phyloP scores from a whole-genome alignment of 129 eudicot species.

The Escallonia rubra region DNA sequence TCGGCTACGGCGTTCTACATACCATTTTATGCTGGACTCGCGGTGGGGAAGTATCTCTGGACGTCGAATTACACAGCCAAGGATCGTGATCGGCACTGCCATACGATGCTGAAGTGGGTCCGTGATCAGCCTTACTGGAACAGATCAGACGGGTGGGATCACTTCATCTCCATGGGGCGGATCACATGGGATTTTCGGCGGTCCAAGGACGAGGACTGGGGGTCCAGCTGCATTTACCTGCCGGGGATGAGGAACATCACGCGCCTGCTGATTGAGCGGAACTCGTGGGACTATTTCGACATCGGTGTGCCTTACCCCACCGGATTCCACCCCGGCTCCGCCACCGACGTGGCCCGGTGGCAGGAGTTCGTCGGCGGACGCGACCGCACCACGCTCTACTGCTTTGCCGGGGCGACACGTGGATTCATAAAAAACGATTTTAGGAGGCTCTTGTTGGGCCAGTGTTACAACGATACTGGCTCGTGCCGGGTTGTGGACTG shows the following conservation, averaged over 20 bases:
- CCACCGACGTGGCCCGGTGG: conserved; percentile 55
- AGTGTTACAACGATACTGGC: conserved; percentile 53
- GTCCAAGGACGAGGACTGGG: conserved; percentile 62
- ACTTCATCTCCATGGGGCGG: conserved; percentile 78
- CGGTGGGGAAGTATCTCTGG: conserved; percentile 74
- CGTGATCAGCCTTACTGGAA: conserved; percentile 46
- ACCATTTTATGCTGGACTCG: conserved; percentile 90
- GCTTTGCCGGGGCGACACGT: conserved; percentile 92
- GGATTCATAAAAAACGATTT: conserved; percentile 77
- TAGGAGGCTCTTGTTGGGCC: conserved; percentile 51
- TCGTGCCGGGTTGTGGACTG: conserved; percentile 79
- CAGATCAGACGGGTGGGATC: conserved; percentile 77
- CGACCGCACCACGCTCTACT: conserved; percentile 39
- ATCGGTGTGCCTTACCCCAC: conserved; percentile 96
- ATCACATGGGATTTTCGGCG: conserved; percentile 97
- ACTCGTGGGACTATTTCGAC: conserved; percentile 95
- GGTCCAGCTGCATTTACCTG: conserved; percentile 64
- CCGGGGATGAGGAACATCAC: conserved; percentile 83
- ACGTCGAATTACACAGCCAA: conserved; percentile 26
- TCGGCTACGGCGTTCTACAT: conserved; percentile 74
- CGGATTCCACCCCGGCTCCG: conserved; percentile 81
- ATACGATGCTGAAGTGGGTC: conserved; percentile 61
- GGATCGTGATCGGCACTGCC: conserved; percentile 67
- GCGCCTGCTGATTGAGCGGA: conserved; percentile 66
- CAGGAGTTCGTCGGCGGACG: conserved; percentile 63